phyloP scores from a whole-genome alignment of 306 rosid species.

The Cucumis sativus region DNA sequence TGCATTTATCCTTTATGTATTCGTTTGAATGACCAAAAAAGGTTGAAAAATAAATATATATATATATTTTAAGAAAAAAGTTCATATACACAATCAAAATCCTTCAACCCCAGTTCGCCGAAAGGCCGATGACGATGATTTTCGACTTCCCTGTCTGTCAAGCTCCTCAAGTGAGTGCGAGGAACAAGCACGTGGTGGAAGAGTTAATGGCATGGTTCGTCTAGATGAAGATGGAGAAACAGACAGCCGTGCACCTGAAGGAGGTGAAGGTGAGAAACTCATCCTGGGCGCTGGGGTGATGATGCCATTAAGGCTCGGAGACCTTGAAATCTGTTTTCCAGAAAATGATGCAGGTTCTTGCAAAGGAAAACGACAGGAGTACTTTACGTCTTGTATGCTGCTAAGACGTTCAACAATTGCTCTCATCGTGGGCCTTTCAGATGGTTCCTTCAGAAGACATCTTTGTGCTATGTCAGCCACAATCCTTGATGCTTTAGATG shows the following conservation, averaged over 20 bases:
- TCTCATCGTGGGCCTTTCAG: slow-evolving; percentile 96
- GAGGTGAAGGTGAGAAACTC: slow-evolving; percentile 73
- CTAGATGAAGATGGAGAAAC: slow-evolving; percentile 46
- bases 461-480: slow-evolving; percentile 79
- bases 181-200: slow-evolving; percentile 64
- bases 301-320: slow-evolving; percentile 85
- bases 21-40: slow-evolving; percentile 46
- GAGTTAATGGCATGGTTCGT: slow-evolving; percentile 24
- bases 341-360: slow-evolving; percentile 58
- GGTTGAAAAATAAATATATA: slow-evolving; percentile 13
- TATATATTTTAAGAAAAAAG: slow-evolving; percentile 9
- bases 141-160: slow-evolving; percentile 66
- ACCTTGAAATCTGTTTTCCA: slow-evolving; percentile 60
- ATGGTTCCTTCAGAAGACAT: slow-evolving; percentile 92
- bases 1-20: slow-evolving; percentile 57
- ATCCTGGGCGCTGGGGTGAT: slow-evolving; percentile 46
- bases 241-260: slow-evolving; percentile 34
- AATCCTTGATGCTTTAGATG: slow-evolving; percentile 76
- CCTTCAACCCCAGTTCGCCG: slow-evolving; percentile 82
- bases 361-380: slow-evolving; percentile 72
- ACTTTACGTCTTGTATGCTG: slow-evolving; percentile 62
- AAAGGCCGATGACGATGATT: slow-evolving; percentile 53
- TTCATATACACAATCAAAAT: slow-evolving; percentile 63
- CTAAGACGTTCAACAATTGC: slow-evolving; percentile 64
- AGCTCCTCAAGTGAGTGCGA: slow-evolving; percentile 68